Evolutionary conservation across 345 rosid genomes (phyloP), one percentile per base, ranked within the genome.

Genomic region (Melaleuca quinquenervia): DNA sequence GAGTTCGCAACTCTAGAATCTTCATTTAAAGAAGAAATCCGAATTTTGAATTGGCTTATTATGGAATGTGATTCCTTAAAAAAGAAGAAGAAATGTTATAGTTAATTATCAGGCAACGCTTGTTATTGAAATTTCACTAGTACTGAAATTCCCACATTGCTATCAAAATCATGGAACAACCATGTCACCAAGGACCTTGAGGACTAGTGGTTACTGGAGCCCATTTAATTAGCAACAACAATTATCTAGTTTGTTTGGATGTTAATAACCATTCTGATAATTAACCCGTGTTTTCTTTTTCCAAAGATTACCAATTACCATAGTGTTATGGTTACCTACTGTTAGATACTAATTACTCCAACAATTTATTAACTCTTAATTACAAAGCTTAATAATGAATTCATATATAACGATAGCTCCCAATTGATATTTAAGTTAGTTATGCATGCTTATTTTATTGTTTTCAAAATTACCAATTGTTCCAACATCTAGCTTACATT

Each of bases 111-210:
- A 60, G 6, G 36, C 24, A 60, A n/a, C 1, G 6, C 1, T 27
- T 27, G 74, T n/a, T 27, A 60, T 8, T 27, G 20, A 3, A 60
- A 60, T 60, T 60, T 60, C 16, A 27, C 1, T 27, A 27, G 9
- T 0, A 27, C 16, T 9, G 1, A 1, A 13, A n/a, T 60, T n/a
- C 2, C 20, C 1, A 6, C 74, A 27, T 13, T 36, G 14, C 18
- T 36, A n/a, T 60, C 36, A 60, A 60, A 27, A 60, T 60, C 74
- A 27, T 27, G 74, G 74, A 27, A 13, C 2, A 1, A 27, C 14
- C 0, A 0, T 5, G 4, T 60, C 36, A 10, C 74, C 0, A 60
- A 60, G 36, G 36, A 27, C 10, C 20, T 8, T 14, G 1, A 27
- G 36, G 1, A 20, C 20, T 5, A 13, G 74, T 20, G n/a, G n/a